phyloP scores from a whole-genome alignment of 768 basidiomycete species.

The Coprinopsis cinerea region DNA sequence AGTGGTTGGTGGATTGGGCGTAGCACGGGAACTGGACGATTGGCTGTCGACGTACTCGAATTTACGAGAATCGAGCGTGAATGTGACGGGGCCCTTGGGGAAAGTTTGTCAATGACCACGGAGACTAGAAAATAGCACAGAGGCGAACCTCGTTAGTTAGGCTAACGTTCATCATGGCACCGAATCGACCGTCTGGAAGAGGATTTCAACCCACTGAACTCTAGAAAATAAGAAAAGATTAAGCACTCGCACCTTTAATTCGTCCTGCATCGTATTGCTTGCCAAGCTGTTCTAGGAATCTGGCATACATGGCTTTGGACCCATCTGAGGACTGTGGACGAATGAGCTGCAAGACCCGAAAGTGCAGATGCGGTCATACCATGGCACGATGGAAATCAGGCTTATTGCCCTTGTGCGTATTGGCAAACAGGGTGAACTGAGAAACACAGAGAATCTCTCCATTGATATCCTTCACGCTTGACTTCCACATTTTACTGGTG shows the following conservation, averaged over 20 bases:
- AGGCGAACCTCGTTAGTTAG: constrained; percentile 88
- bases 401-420: constrained; percentile 82
- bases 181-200: constrained; percentile 78
- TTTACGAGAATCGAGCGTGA: constrained; percentile 78
- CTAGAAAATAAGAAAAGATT: constrained; percentile 1
- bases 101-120: constrained; percentile 24
- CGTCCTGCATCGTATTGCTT: constrained; percentile 65
- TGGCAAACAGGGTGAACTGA: constrained; percentile 88
- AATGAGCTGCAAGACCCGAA: neutral
- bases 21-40: neutral
- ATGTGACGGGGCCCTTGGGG: constrained; percentile 79
- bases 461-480: constrained; percentile 78
- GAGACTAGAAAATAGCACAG: constrained; percentile 4
- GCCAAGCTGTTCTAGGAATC: constrained; percentile 65
- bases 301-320: constrained; percentile 63
- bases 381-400: constrained; percentile 93
- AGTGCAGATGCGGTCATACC: constrained; percentile 37
- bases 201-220: constrained; percentile 1
- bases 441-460: constrained; percentile 94
- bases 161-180: constrained; percentile 93
- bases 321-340: constrained; percentile 51
- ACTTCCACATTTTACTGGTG: constrained; percentile 74
- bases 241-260: constrained; percentile 59
- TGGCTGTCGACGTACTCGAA: constrained; percentile 51
- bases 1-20: neutral